phyloP scores from a whole-genome alignment of 2,329 filamentous ascomycete genomes.

The Orbilia javanica region DNA sequence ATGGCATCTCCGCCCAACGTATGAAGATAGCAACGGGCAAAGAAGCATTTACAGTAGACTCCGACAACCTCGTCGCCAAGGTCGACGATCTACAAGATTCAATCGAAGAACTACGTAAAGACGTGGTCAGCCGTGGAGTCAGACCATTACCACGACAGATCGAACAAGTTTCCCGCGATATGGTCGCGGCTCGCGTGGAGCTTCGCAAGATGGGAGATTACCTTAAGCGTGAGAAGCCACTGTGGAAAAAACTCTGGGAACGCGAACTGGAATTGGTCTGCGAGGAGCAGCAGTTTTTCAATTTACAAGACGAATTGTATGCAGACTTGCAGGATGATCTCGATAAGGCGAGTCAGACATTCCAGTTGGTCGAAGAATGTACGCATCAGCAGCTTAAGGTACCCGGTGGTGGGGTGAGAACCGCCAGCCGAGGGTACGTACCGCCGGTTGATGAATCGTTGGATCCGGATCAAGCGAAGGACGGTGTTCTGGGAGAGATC shows the following conservation, averaged over 20 bases:
- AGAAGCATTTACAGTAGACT: conserved; percentile 86
- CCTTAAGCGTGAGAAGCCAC: conserved; percentile 88
- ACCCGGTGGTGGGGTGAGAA: conserved; percentile 66
- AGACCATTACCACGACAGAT: conserved; percentile 90
- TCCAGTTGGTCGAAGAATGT: conserved; percentile 93
- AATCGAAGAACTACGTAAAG: conserved; percentile 95
- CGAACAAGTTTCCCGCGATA: conserved; percentile 88
- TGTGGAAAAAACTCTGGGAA: conserved; percentile 99
- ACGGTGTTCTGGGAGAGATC: conserved; percentile 91
- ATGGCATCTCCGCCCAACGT: conserved; percentile 78
- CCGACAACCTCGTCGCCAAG: conserved; percentile 87
- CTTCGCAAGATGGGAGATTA: conserved; percentile 95
- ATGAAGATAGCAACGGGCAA: conserved; percentile 78
- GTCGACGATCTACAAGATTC: conserved; percentile 98
- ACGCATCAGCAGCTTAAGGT: conserved; percentile 96
- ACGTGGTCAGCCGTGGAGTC: conserved; percentile 92
- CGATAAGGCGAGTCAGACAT: conserved; percentile 92
- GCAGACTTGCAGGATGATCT: conserved; percentile 93
- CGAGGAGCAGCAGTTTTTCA: conserved; percentile 92
- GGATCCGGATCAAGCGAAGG: conserved; percentile 86
- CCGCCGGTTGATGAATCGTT: conserved; percentile 66
- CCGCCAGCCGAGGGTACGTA: conserved; percentile 69
- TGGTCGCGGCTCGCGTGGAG: conserved; percentile 82
- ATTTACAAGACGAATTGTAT: conserved; percentile 94
- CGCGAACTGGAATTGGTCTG: conserved; percentile 96